Conservation (phyloP, 192 early-diverging fungal genomes). For the Podila epigama region DNA sequence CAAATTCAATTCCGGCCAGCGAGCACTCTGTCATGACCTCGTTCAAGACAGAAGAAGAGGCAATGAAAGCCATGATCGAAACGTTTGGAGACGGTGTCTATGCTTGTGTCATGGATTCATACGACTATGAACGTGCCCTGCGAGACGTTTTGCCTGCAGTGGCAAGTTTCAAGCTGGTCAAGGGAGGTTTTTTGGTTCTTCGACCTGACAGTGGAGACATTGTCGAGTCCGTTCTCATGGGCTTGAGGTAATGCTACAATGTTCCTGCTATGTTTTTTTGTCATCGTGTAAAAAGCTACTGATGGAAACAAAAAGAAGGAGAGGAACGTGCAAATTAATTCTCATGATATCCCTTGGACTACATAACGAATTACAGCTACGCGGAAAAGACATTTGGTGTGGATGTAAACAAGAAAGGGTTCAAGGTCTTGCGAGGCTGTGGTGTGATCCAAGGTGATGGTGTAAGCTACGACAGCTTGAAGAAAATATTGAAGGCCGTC, state of each 20-base stretch:
- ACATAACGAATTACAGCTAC: slow-evolving; percentile 47
- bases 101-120: slow-evolving; percentile 93
- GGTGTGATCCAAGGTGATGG: slow-evolving; percentile 90
- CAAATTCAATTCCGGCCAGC: slow-evolving; percentile 83
- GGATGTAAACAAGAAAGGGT: slow-evolving; percentile 77
- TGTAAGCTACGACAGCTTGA: slow-evolving; percentile 63
- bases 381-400: slow-evolving; percentile 79
- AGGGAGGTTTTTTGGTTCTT: slow-evolving; percentile 82
- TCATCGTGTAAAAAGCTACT: no score
- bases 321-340: no score
- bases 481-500: slow-evolving; percentile 64
- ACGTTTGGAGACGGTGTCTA: slow-evolving; percentile 75
- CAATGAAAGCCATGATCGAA: slow-evolving; percentile 70
- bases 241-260: slow-evolving; percentile 55
- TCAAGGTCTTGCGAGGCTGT: slow-evolving; percentile 73
- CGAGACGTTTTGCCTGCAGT: slow-evolving; percentile 77
- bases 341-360: no score
- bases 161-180: slow-evolving; percentile 68
- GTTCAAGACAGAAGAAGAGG: slow-evolving; percentile 73
- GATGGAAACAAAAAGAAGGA: no score
- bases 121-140: slow-evolving; percentile 81
- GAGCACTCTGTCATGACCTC: slow-evolving; percentile 94
- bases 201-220: slow-evolving; percentile 89
- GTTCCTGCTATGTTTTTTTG: no score
- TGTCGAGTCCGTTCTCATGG: slow-evolving; percentile 76